Evolutionary conservation across 2,329 filamentous ascomycete species (phyloP), one percentile per base, ranked within the genome.

Genomic region (Byssoonygena ceratinophila): DNA sequence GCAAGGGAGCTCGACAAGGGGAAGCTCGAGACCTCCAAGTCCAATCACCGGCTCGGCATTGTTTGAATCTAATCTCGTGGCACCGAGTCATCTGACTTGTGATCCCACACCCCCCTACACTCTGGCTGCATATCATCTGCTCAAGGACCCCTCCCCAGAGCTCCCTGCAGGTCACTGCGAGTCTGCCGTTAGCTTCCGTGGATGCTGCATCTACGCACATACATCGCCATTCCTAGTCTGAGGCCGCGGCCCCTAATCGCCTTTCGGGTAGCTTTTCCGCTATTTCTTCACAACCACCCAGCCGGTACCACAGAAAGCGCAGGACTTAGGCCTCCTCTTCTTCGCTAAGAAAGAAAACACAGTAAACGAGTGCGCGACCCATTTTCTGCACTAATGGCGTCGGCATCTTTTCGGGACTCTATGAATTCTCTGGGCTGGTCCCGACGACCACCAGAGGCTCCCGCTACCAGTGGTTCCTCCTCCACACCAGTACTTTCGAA

Each of bases 351-450:
- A n/a, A n/a, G n/a, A n/a, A n/a, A 6, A 18, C 6, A 7, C 32
- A 36, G 6, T 36, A 41, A 37, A 40, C 46, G 25, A 20, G 34
- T 20, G 22, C 36, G 31, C 45, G 2, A 34, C 6, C 32, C 11
- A 8, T 18, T 23, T 14, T 14, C 18, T 25, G 22, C 18, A 32
- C 31, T 6, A 7, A 95, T 95, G 90, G 85, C 90, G 56, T 91
- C 89, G 59, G 76, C 82, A 60, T 87, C 87, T 44, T 97, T 98
- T 70, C 82, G 90, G 67, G 88, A 96, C 71, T 94, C 87, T 20
- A 89, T 97, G 77, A 94, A 87, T 76, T 92, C 88, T 55, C 73
- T 97, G 63, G 92, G 92, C 56, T 97, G 92, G 92, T 87, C 87
- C 64, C 85, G 91, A 61, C 89, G 34, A 29, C 6, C 53, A 54